phyloP scores from a whole-genome alignment of 768 basidiomycete species.

The Phaeotremella fagi region DNA sequence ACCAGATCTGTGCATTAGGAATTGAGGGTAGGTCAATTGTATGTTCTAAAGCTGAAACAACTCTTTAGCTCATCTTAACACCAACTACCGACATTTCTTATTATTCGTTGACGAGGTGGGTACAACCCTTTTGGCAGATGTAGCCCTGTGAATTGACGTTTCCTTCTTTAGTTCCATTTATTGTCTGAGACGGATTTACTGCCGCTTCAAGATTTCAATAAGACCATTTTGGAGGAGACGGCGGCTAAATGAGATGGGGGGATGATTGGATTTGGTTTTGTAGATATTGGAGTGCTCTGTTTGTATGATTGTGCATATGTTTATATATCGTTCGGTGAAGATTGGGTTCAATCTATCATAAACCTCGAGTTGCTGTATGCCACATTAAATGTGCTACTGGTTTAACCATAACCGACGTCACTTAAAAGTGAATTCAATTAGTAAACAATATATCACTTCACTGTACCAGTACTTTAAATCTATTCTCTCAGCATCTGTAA shows the following conservation, averaged over 20 bases:
- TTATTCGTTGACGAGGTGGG: constrained; percentile 89
- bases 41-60: background rate
- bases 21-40: constrained; percentile 71
- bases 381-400: too few relatives aligned
- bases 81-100: constrained; percentile 97
- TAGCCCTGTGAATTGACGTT: too few relatives aligned
- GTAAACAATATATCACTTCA: too few relatives aligned
- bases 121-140: too few relatives aligned
- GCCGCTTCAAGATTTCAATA: constrained; percentile 68
- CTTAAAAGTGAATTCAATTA: too few relatives aligned
- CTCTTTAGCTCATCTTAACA: constrained; percentile 83
- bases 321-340: too few relatives aligned
- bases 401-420: too few relatives aligned
- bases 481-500: too few relatives aligned
- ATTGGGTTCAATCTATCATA: background rate
- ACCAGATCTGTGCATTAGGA: constrained; percentile 94
- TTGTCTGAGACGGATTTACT: constrained; percentile 78
- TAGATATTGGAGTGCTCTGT: background rate
- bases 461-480: too few relatives aligned
- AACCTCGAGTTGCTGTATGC: too few relatives aligned
- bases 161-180: constrained; percentile 39
- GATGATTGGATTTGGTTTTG: background rate
- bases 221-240: constrained; percentile 58
- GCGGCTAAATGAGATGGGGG: background rate
- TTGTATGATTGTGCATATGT: too few relatives aligned